Evolutionary conservation across 257 asterid species (phyloP).

Genomic region (Scutellaria baicalensis): DNA sequence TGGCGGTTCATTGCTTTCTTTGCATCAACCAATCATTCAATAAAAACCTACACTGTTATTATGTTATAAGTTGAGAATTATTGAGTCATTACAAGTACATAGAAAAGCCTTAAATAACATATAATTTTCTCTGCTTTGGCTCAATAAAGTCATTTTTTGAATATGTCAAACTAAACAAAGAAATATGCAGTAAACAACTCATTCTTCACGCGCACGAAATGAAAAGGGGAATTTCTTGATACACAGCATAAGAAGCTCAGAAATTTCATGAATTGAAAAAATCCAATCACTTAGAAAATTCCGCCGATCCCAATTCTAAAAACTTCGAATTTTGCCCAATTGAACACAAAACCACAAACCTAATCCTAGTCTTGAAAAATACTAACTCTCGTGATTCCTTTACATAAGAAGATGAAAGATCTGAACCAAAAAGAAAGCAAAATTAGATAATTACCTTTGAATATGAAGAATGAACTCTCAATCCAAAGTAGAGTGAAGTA

Average conservation of each 20-base stretch:
- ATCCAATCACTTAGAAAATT: neutral
- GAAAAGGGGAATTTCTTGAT: neutral
- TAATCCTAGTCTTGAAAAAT: slow-evolving; percentile 7
- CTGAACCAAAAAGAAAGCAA: neutral
- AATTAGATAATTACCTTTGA: slow-evolving; percentile 1
- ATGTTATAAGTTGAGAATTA: neutral
- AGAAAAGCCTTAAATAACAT: neutral
- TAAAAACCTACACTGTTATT: slow-evolving; percentile 25
- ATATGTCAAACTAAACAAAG: neutral
- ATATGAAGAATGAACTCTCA: neutral
- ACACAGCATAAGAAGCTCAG: slow-evolving; percentile 3
- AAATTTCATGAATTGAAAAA: neutral
- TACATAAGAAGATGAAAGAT: neutral
- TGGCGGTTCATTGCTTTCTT: slow-evolving; percentile 48
- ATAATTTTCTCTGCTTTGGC: neutral
- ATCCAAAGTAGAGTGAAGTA: neutral
- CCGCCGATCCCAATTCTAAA: slow-evolving; percentile 14
- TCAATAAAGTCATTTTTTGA: neutral
- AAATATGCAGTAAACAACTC: neutral
- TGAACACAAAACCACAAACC: neutral
- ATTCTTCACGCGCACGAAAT: neutral
- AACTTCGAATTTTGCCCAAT: neutral
- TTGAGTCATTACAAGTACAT: neutral
- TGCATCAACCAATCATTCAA: slow-evolving; percentile 36
- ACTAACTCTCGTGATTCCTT: neutral